A percentile compares a stretch with the other conserved stretches of the same genome.
These are phyloP conservation scores for Zea mays DNA, from an alignment of 176 grass and related monocot species.

Conservation along the genomic window Zm-B73-REFERENCE-NAM-5.0 NC_050096.1:59145001-59145500, in stretches of 20 bases:
- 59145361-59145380: background rate
- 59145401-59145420: background rate
- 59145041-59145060: constrained; percentile 22
- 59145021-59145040: constrained; percentile 21
- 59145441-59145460: constrained; percentile 7
- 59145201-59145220: constrained; percentile 27
- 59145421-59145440: constrained; percentile 9
- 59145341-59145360: constrained; percentile 18
- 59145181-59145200: constrained; percentile 18
- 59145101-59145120: constrained; percentile 10
- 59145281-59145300: constrained; percentile 81
- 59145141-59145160: background rate
- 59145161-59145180: constrained; percentile 4
- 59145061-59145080: constrained; percentile 16
- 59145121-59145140: background rate
- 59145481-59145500: background rate
- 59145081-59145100: background rate
- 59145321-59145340: constrained; percentile 36
- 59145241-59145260: constrained; percentile 74
- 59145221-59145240: constrained; percentile 35
- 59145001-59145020: background rate
- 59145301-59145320: constrained; percentile 68
- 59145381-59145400: background rate
- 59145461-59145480: background rate
- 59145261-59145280: constrained; percentile 67